Percentiles rank a stretch among this genome's conserved stretches.
Conservation (phyloP, 2,329 filamentous ascomycete species). For the Lachnellula willkommii region DNA sequence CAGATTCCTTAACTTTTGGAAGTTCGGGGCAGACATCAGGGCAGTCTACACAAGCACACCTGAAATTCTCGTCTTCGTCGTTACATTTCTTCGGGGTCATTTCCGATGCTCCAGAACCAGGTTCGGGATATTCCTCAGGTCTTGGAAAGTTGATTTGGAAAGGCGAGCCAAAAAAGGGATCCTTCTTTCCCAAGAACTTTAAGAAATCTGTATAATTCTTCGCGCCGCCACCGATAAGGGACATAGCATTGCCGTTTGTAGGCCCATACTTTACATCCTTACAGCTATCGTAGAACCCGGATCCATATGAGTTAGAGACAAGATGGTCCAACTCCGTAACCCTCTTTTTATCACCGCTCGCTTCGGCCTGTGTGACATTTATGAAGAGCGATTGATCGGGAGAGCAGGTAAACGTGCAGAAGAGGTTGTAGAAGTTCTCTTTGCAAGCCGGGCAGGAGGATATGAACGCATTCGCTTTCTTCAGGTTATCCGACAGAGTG, state of each 20-base stretch:
- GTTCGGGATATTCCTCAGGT: constrained; percentile 52
- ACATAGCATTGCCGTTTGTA: constrained; percentile 88
- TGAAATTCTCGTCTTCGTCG: constrained; percentile 76
- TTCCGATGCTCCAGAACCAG: constrained; percentile 65
- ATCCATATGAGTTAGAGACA: constrained; percentile 75
- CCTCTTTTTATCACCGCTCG: constrained; percentile 50
- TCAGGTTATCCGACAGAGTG: constrained; percentile 75
- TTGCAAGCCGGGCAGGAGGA: constrained; percentile 94
- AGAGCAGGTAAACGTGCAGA: constrained; percentile 97
- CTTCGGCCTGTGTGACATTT: constrained; percentile 74
- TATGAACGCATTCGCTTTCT: constrained; percentile 82
- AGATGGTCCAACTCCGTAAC: constrained; percentile 89
- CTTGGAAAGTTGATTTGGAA: constrained; percentile 95
- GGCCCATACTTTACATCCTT: constrained; percentile 98
- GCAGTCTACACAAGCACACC: constrained; percentile 92
- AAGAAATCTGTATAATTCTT: constrained; percentile 83
- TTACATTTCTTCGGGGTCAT: constrained; percentile 83
- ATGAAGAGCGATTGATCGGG: constrained; percentile 93
- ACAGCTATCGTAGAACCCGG: constrained; percentile 91
- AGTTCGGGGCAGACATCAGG: constrained; percentile 78
- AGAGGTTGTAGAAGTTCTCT: constrained; percentile 96
- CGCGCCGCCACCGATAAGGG: constrained; percentile 90
- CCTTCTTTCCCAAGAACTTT: constrained; percentile 90
- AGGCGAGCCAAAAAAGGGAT: constrained; percentile 76
- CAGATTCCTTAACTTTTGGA: constrained; percentile 63